Conservation (phyloP, 441 rosid genomes). For the Melastoma candidum region DNA sequence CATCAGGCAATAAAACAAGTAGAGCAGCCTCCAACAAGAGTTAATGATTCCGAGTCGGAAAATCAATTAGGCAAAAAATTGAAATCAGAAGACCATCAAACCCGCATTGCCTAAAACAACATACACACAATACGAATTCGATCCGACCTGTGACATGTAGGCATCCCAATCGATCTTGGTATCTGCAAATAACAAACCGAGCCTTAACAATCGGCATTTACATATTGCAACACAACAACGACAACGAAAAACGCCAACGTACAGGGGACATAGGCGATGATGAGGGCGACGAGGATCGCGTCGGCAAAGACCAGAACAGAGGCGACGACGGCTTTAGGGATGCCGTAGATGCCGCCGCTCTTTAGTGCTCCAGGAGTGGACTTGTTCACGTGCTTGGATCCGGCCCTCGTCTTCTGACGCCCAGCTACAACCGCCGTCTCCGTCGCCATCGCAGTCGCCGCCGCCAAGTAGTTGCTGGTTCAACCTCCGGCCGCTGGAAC, state of each 20-base stretch:
- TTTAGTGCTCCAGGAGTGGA: not conserved
- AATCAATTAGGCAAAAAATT: too few relatives aligned
- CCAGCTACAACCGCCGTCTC: too few relatives aligned
- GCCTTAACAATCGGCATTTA: not conserved
- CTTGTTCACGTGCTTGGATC: too few relatives aligned
- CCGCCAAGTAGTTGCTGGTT: too few relatives aligned
- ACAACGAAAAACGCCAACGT: constrained; percentile 15
- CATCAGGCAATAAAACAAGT: not conserved
- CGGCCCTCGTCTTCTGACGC: too few relatives aligned
- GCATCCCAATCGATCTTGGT: constrained; percentile 99
- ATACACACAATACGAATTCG: not conserved
- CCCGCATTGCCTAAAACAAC: too few relatives aligned
- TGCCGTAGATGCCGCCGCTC: not conserved
- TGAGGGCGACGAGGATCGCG: constrained; percentile 55
- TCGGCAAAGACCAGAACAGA: constrained; percentile 38
- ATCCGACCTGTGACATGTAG: constrained; percentile 72
- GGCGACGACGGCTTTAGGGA: constrained; percentile 34
- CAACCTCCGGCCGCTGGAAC: too few relatives aligned
- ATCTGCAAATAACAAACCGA: constrained; percentile 32
- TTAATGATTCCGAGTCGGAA: too few relatives aligned
- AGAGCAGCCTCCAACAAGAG: not conserved
- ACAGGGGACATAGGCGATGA: constrained; percentile 80
- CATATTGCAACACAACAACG: not conserved
- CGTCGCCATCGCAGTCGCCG: too few relatives aligned
- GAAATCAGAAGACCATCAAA: too few relatives aligned